Conservation (phyloP, 2,329 filamentous ascomycete species). For the Aspergillus thermomutatus region DNA sequence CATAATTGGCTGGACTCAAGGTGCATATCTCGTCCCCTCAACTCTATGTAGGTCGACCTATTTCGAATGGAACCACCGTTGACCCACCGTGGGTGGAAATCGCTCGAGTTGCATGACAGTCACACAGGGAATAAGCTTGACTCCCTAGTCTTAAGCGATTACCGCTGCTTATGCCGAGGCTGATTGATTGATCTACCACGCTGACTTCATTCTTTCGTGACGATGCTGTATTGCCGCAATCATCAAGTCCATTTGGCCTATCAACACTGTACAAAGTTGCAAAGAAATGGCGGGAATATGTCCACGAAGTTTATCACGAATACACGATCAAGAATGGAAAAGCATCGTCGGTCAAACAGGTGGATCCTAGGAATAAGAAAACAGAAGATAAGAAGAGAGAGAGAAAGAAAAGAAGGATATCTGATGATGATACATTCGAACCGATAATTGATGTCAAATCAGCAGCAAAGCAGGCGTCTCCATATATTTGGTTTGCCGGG, state of each 20-base stretch:
- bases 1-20: not conserved
- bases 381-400: constrained; percentile 2
- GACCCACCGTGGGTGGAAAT: not conserved
- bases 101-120: not conserved
- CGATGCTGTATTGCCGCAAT: not conserved
- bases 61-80: not conserved
- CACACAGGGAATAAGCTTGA: not conserved
- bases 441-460: not conserved
- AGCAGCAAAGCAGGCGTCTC: constrained; percentile 17
- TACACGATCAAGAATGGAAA: not conserved
- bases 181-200: not conserved
- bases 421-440: not conserved
- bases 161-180: not conserved
- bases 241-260: not conserved
- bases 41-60: not conserved
- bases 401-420: not conserved
- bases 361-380: constrained; percentile 13
- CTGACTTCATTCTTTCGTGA: not conserved
- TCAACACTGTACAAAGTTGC: not conserved
- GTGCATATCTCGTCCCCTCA: too few species aligned
- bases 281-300: not conserved
- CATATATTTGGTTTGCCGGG: constrained; percentile 8
- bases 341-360: not conserved
- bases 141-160: not conserved
- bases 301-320: not conserved